phyloP scores from a whole-genome alignment of 345 rosid species.

The Gossypium anomalum region DNA sequence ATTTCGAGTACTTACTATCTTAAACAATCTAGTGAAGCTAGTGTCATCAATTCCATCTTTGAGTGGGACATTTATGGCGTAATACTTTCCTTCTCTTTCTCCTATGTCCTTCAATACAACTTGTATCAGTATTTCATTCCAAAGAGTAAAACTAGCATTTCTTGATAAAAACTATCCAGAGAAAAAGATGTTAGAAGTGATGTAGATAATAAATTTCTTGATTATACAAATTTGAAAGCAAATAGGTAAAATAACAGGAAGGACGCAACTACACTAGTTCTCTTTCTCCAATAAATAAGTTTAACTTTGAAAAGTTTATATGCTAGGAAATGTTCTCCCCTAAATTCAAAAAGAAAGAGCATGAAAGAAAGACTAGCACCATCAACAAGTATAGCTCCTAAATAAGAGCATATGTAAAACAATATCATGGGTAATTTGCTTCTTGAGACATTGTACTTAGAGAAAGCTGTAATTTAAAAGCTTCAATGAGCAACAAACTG shows the following conservation, averaged over 20 bases:
- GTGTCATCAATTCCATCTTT: conserved; percentile 96
- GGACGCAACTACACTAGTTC: neutral
- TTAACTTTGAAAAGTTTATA: neutral
- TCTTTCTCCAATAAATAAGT: neutral
- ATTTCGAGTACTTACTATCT: conserved; percentile 54
- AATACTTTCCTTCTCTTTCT: conserved; percentile 93
- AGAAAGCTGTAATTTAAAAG: neutral
- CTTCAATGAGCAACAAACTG: neutral
- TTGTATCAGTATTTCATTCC: conserved; percentile 20
- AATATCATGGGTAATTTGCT: neutral
- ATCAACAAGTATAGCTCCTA: neutral
- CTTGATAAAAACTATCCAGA: conserved; percentile 8
- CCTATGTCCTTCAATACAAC: conserved; percentile 76
- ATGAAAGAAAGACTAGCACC: neutral
- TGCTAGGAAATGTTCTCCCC: neutral
- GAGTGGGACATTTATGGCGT: conserved; percentile 93
- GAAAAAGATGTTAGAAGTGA: neutral
- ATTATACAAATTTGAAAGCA: neutral
- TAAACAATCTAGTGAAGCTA: conserved; percentile 92
- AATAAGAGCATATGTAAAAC: neutral
- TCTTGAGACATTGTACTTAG: neutral
- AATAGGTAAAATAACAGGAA: neutral
- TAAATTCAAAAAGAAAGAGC: neutral
- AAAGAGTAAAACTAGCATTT: conserved; percentile 9
- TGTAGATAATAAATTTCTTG: neutral